A percentile compares a stretch with the other conserved stretches of the same genome.
Evolutionary conservation across 2,329 filamentous ascomycete species (phyloP).

Genomic region (Fonsecaea pedrosoi): DNA sequence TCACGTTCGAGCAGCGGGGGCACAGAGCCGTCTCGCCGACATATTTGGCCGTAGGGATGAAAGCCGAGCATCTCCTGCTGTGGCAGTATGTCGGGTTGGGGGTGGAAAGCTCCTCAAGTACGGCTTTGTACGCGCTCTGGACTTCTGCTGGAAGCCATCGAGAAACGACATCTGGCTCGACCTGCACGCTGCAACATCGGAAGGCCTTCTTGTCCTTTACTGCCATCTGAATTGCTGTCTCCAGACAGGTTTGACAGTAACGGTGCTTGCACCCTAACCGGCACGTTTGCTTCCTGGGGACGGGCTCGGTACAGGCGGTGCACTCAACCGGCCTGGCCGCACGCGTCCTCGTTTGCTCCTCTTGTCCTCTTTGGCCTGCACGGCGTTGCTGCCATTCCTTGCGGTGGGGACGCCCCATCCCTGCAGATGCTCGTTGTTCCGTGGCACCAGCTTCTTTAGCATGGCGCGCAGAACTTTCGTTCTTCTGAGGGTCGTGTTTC

Average conservation of each 20-base stretch:
- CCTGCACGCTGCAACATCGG: not conserved
- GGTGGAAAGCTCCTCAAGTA: not conserved
- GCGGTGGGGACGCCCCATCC: not conserved
- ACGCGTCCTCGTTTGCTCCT: not conserved
- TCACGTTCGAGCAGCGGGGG: not conserved
- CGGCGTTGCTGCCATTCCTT: not conserved
- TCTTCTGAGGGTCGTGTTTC: no score
- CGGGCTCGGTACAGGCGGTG: not conserved
- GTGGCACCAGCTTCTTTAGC: not conserved
- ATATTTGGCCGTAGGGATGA: not conserved
- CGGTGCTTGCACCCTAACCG: constrained; percentile 1
- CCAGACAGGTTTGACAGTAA: constrained; percentile 5
- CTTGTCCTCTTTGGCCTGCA: not conserved
- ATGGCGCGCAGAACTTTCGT: no score
- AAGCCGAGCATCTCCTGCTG: not conserved
- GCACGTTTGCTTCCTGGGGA: not conserved
- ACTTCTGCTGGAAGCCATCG: not conserved
- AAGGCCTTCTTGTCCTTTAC: not conserved
- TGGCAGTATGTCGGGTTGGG: constrained; percentile 8
- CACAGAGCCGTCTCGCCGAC: not conserved
- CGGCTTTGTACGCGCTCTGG: not conserved
- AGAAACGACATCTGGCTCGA: not conserved
- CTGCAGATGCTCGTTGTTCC: not conserved
- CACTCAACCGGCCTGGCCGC: not conserved
- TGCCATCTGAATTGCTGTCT: not conserved